Evolutionary conservation across 371 early-diverging fungal species (phyloP).

Genomic region (Mortierella sp.): DNA sequence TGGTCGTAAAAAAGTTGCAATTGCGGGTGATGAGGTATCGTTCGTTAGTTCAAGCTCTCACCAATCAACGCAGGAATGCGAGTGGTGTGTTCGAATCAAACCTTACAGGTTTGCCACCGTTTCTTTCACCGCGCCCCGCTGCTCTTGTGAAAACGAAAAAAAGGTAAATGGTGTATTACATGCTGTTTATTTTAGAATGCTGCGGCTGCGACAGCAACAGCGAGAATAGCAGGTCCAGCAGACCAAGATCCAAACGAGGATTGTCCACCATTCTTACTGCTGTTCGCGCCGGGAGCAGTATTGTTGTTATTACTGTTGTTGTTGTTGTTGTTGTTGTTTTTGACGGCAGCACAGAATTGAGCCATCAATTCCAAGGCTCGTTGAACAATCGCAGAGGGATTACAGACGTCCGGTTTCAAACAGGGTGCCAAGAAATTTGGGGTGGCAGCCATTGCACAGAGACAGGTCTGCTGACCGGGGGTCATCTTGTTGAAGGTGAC

Average conservation of each 20-base stretch:
- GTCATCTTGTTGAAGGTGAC: neutral
- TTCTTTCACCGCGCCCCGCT: too few relatives aligned
- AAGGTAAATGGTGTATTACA: neutral
- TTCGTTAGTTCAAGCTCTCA: too few relatives aligned
- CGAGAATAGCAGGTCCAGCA: neutral
- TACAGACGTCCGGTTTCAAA: too few relatives aligned
- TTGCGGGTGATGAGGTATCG: too few relatives aligned
- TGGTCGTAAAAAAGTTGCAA: too few relatives aligned
- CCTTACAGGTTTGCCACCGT: too few relatives aligned
- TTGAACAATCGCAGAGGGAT: neutral
- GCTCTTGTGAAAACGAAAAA: neutral
- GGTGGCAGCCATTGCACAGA: too few relatives aligned
- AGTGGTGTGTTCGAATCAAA: too few relatives aligned
- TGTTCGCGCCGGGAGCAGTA: neutral
- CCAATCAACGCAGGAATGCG: too few relatives aligned
- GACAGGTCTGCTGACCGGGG: too few relatives aligned
- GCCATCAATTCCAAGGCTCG: neutral
- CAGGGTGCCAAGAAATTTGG: too few relatives aligned
- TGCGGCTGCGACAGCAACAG: neutral
- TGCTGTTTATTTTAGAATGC: neutral
- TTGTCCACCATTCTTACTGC: too few relatives aligned
- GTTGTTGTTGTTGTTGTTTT: neutral
- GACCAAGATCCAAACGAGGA: neutral
- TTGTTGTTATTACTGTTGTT: neutral
- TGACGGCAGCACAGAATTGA: neutral